Evolutionary conservation across 495 filamentous ascomycete species (phyloP).

Genomic region (Podospora didyma): DNA sequence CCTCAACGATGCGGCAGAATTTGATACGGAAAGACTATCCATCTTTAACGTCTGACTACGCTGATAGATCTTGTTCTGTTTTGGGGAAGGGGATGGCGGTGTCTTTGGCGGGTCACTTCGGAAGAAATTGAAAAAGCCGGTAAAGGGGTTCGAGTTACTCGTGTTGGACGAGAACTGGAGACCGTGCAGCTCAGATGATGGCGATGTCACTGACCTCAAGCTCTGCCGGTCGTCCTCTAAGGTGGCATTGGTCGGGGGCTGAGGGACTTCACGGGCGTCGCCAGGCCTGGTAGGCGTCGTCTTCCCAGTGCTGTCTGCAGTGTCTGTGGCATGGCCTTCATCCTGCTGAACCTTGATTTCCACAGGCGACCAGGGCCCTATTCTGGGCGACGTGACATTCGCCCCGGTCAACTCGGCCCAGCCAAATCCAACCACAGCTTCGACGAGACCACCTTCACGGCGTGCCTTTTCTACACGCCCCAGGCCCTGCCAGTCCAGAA

Average conservation of each 20-base stretch:
- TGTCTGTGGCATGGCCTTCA: neutral
- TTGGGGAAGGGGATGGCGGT: conserved; percentile 31
- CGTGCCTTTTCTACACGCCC: conserved; percentile 92
- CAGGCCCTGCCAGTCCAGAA: conserved; percentile 93
- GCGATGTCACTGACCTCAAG: conserved; percentile 31
- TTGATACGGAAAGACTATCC: conserved; percentile 31
- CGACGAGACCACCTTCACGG: conserved; percentile 84
- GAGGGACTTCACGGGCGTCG: conserved; percentile 51
- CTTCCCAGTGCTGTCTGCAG: conserved; percentile 20
- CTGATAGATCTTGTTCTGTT: conserved; percentile 69
- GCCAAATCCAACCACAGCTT: conserved; percentile 87
- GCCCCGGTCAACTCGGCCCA: conserved; percentile 91
- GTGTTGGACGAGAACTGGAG: conserved; percentile 23
- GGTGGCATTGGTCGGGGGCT: conserved; percentile 51
- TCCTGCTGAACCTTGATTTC: conserved; percentile 13
- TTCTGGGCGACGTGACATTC: conserved; percentile 42
- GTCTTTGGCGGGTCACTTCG: conserved; percentile 35
- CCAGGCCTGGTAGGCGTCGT: conserved; percentile 17
- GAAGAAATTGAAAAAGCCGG: conserved; percentile 62
- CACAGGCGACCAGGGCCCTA: conserved; percentile 31
- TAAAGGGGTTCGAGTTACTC: conserved; percentile 45
- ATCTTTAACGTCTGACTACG: conserved; percentile 66
- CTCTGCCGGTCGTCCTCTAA: conserved; percentile 51
- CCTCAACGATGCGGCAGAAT: conserved; percentile 32
- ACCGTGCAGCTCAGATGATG: conserved; percentile 18